A percentile compares a stretch with the other conserved stretches of the same genome.
Conservation (phyloP, 495 filamentous ascomycete genomes). For the Penicillium chermesinum region DNA sequence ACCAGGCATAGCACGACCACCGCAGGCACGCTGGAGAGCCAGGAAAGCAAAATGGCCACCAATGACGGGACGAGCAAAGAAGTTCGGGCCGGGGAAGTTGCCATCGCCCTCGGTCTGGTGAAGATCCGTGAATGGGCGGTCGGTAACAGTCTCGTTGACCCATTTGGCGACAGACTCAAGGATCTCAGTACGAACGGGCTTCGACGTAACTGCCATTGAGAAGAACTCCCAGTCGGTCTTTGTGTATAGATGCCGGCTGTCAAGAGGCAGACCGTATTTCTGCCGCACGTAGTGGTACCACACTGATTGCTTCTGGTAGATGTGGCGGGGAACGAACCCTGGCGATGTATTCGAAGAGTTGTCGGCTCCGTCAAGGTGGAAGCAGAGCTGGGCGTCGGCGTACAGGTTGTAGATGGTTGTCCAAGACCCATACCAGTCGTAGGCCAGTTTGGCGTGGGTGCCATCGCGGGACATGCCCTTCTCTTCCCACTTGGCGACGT, state of each 20-base stretch:
- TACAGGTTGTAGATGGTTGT: constrained; percentile 92
- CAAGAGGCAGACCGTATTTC: constrained; percentile 77
- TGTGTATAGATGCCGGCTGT: constrained; percentile 81
- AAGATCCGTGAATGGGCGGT: constrained; percentile 76
- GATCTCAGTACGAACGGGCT: constrained; percentile 63
- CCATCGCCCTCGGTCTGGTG: constrained; percentile 72
- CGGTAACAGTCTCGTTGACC: constrained; percentile 79
- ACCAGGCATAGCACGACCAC: constrained; percentile 60
- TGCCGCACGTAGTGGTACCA: constrained; percentile 86
- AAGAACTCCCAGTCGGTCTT: constrained; percentile 96
- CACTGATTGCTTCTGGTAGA: constrained; percentile 77
- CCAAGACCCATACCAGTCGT: constrained; percentile 94
- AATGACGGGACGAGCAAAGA: constrained; percentile 79
- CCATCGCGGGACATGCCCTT: constrained; percentile 75
- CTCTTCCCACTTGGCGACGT: constrained; percentile 79
- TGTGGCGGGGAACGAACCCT: constrained; percentile 61
- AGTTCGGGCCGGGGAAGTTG: constrained; percentile 61
- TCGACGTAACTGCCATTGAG: constrained; percentile 69
- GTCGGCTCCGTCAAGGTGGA: constrained; percentile 55
- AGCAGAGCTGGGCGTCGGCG: constrained; percentile 75
- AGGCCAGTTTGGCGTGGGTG: constrained; percentile 83
- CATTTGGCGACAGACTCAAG: constrained; percentile 72
- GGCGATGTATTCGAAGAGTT: constrained; percentile 15
- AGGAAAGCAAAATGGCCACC: constrained; percentile 86
- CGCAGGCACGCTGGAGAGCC: constrained; percentile 70